Conservation (phyloP, 176 grass and related monocot genomes). For the Canna indica region DNA sequence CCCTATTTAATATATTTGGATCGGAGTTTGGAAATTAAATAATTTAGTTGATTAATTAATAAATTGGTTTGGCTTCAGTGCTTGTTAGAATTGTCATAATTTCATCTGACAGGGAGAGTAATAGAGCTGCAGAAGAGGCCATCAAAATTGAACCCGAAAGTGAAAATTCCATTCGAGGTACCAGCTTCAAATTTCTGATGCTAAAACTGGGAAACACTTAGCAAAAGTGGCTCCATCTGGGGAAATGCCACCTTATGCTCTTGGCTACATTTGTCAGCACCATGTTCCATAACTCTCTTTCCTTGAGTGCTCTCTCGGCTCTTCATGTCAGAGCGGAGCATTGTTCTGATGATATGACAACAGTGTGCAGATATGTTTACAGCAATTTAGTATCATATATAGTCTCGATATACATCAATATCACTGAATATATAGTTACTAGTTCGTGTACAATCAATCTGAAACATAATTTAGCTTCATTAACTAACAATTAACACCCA, state of each 20-base stretch:
- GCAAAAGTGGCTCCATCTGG: conserved; percentile 7
- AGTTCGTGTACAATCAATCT: too few relatives aligned
- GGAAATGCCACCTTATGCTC: conserved; percentile 7
- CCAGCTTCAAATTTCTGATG: conserved; percentile 24
- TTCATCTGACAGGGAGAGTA: conserved; percentile 21
- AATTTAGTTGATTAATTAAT: neutral
- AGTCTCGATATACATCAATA: too few relatives aligned
- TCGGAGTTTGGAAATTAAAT: too few relatives aligned
- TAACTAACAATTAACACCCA: too few relatives aligned
- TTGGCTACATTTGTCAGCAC: conserved; percentile 4
- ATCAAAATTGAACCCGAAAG: conserved; percentile 27
- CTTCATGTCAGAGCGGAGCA: conserved; percentile 19
- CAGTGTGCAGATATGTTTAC: neutral
- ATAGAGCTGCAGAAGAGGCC: conserved; percentile 17
- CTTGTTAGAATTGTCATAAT: neutral
- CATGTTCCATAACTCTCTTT: conserved; percentile 6
- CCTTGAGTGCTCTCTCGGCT: conserved; percentile 3
- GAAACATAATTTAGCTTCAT: too few relatives aligned
- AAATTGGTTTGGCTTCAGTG: neutral
- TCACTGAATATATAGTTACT: too few relatives aligned
- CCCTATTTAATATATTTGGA: conserved; percentile 3
- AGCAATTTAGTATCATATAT: too few relatives aligned
- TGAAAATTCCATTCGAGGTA: conserved; percentile 39
- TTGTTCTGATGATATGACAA: conserved; percentile 8
- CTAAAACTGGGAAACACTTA: conserved; percentile 19